phyloP scores from a whole-genome alignment of 1,284 basidiomycete species.

The Trametes hirsuta region DNA sequence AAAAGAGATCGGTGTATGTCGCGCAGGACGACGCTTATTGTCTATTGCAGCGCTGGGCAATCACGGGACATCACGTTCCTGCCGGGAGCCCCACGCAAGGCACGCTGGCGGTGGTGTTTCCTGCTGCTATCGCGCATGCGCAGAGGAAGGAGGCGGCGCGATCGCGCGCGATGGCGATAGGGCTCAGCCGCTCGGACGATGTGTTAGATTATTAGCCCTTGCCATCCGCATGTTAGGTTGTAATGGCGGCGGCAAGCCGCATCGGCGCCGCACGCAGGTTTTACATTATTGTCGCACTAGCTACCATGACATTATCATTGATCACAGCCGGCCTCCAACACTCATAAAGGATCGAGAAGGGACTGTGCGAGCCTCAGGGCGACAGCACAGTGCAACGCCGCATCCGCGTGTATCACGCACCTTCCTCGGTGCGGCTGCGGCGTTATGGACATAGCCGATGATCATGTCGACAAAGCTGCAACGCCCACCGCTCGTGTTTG shows the following conservation, averaged over 20 bases:
- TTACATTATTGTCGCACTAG: conserved; percentile 27
- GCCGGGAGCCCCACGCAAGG: conserved; percentile 10
- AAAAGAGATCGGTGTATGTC: conserved; percentile 2
- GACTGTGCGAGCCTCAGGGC: neutral
- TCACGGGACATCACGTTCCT: conserved; percentile 17
- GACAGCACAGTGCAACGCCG: conserved; percentile 18
- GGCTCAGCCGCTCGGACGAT: conserved; percentile 13
- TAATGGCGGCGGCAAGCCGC: conserved; percentile 23
- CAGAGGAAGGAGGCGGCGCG: conserved; percentile 1
- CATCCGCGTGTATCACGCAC: conserved; percentile 21
- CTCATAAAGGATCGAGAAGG: neutral
- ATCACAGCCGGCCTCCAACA: neutral
- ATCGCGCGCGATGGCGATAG: conserved; percentile 17
- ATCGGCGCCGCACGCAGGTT: conserved; percentile 17
- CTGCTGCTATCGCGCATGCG: neutral
- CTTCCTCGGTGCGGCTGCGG: conserved; percentile 14
- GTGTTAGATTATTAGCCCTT: conserved; percentile 22
- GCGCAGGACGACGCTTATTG: conserved; percentile 19
- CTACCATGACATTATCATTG: conserved; percentile 15
- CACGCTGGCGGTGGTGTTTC: neutral
- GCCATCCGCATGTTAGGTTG: conserved; percentile 24
- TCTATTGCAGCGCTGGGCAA: conserved; percentile 17
- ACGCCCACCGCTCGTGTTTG: conserved; percentile 29
- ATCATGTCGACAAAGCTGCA: conserved; percentile 15
- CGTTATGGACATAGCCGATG: conserved; percentile 17